phyloP scores from a whole-genome alignment of 495 filamentous ascomycete genomes.

The Neurospora tetrasperma region DNA sequence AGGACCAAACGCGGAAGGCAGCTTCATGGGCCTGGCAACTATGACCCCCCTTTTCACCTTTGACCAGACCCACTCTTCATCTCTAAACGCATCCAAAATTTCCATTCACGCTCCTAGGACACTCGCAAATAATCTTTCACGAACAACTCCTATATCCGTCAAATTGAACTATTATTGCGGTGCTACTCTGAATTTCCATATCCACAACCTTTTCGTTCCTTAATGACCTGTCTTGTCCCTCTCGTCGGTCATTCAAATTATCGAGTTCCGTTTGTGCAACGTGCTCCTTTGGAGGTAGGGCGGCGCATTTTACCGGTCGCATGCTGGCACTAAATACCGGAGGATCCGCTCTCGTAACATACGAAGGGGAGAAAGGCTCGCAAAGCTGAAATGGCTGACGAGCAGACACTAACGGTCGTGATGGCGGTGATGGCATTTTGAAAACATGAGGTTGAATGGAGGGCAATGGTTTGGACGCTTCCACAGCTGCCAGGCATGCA shows the following conservation, averaged over 20 bases:
- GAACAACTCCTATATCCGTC: neutral
- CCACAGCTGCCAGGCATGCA: neutral
- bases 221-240: too few relatives aligned
- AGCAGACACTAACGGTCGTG: neutral
- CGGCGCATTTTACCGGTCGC: neutral
- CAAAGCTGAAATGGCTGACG: neutral
- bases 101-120: neutral
- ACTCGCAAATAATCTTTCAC: neutral
- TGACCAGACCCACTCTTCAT: neutral
- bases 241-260: too few relatives aligned
- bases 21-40: neutral
- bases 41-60: neutral
- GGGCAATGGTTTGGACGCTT: neutral
- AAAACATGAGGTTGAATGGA: neutral
- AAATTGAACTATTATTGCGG: rapidly evolving
- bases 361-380: neutral
- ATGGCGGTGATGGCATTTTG: neutral
- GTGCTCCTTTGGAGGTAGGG: too few relatives aligned
- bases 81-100: neutral
- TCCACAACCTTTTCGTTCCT: too few relatives aligned
- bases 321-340: neutral
- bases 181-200: rapidly evolving
- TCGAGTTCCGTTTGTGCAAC: too few relatives aligned
- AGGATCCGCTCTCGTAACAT: neutral
- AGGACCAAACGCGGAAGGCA: neutral